Evolutionary conservation across 257 asterid genomes (phyloP).

Genomic region (Rehmannia glutinosa): DNA sequence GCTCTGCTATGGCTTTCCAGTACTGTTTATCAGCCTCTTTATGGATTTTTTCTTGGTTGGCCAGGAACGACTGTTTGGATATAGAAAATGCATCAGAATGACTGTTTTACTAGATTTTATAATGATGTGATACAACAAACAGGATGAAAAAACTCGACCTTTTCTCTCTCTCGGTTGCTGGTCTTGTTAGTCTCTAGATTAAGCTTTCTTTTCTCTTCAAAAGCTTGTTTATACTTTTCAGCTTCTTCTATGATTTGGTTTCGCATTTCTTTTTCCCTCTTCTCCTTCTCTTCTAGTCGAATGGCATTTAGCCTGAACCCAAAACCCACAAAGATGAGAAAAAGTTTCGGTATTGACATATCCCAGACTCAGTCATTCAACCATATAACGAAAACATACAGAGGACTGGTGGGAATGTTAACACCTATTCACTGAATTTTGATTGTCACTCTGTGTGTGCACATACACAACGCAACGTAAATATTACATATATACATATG

Average conservation of each 20-base stretch:
- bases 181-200: conserved; percentile 65
- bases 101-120: neutral
- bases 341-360: neutral
- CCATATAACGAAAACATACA: neutral
- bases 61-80: conserved; percentile 43
- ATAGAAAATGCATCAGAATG: conserved; percentile 3
- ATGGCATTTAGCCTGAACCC: conserved; percentile 72
- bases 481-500: neutral
- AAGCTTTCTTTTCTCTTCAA: conserved; percentile 76
- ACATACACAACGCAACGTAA: too few species aligned
- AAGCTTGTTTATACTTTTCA: conserved; percentile 66
- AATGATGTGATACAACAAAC: neutral
- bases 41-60: conserved; percentile 79
- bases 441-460: too few species aligned
- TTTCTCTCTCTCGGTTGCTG: conserved; percentile 73
- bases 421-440: too few species aligned
- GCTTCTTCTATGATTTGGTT: conserved; percentile 85
- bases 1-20: conserved; percentile 96
- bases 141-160: conserved; percentile 40
- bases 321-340: conserved; percentile 10
- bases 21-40: conserved; percentile 93
- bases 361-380: neutral
- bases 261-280: conserved; percentile 72
- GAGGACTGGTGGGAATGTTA: neutral
- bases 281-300: conserved; percentile 96